A percentile compares a stretch with the other conserved stretches of the same genome.
Conservation (phyloP, 257 asterid genomes). For the Forsythia suspensa region DNA sequence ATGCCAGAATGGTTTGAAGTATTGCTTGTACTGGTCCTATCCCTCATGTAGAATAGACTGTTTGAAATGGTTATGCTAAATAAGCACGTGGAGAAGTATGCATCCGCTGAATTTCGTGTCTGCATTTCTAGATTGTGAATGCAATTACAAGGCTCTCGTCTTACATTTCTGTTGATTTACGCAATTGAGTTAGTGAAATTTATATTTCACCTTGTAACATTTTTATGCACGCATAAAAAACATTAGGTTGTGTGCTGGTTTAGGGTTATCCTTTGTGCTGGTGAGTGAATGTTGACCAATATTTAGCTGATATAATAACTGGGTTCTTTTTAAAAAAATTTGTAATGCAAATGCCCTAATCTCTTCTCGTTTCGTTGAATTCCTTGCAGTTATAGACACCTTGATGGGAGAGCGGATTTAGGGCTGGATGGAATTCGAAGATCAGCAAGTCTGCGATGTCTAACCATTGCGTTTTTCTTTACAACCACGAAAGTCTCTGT, state of each 20-base stretch:
- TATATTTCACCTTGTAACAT: neutral
- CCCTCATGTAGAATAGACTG: neutral
- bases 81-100: neutral
- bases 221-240: no score
- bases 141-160: neutral
- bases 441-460: neutral
- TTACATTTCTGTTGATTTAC: neutral
- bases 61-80: neutral
- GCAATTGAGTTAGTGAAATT: neutral
- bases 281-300: neutral
- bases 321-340: no score
- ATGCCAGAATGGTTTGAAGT: neutral
- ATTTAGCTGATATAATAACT: no score
- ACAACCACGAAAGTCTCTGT: neutral
- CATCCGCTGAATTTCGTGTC: neutral
- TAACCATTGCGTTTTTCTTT: conserved; percentile 6
- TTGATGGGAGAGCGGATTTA: conserved; percentile 18
- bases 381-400: conserved; percentile 18
- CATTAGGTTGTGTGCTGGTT: neutral
- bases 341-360: neutral
- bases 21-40: neutral
- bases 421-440: neutral
- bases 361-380: conserved; percentile 6
- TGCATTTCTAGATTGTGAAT: neutral
- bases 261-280: neutral